Conservation (phyloP, 805 yeast species). For the Peterozyma toletana region DNA sequence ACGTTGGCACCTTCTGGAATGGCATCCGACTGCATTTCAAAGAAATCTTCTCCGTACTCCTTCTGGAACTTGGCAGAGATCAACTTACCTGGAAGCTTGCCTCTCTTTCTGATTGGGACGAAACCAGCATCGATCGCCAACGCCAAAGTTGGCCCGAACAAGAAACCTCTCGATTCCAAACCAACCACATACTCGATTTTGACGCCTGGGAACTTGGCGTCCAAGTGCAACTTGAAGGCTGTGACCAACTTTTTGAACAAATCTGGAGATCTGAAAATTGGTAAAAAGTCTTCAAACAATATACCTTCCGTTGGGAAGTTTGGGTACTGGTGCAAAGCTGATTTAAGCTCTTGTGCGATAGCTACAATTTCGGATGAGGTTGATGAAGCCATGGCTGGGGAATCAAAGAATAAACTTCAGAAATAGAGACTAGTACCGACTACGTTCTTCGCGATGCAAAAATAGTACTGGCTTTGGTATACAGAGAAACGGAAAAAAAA, state of each 20-base stretch:
- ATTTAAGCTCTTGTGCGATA: slow-evolving; percentile 38
- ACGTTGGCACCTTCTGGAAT: slow-evolving; percentile 78
- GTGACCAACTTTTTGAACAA: slow-evolving; percentile 74
- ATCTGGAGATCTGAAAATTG: slow-evolving; percentile 79
- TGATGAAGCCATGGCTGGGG: background rate
- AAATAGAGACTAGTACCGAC: background rate
- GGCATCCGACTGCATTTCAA: slow-evolving; percentile 81
- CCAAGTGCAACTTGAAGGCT: slow-evolving; percentile 74
- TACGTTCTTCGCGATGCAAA: background rate
- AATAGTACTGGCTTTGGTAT: background rate
- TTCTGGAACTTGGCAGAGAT: slow-evolving; percentile 68
- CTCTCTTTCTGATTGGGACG: slow-evolving; percentile 91
- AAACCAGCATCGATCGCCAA: slow-evolving; percentile 84
- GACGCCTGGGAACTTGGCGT: slow-evolving; percentile 41
- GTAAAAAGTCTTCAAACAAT: slow-evolving; percentile 92
- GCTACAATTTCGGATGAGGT: slow-evolving; percentile 17
- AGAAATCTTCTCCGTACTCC: slow-evolving; percentile 88
- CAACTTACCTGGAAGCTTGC: slow-evolving; percentile 88
- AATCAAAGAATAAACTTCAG: background rate
- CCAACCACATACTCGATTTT: slow-evolving; percentile 89
- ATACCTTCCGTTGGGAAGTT: slow-evolving; percentile 93
- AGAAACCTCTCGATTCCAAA: slow-evolving; percentile 92
- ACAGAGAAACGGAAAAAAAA: background rate
- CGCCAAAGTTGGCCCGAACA: slow-evolving; percentile 95
- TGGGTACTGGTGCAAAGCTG: slow-evolving; percentile 70